phyloP scores from a whole-genome alignment of 306 rosid genomes.

The Datisca glomerata region DNA sequence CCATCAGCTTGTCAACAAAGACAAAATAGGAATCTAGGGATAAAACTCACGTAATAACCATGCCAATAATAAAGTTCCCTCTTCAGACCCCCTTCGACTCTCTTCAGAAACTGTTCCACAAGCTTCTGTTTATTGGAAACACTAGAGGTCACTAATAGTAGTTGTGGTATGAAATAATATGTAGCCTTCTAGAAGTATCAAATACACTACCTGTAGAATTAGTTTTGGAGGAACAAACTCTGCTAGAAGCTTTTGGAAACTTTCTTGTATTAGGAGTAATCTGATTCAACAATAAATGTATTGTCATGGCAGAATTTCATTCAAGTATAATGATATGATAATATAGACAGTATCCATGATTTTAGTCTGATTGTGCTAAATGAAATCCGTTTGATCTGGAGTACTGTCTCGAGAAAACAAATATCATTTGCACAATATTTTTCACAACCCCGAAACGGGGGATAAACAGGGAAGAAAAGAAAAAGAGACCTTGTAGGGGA shows the following conservation, averaged over 20 bases:
- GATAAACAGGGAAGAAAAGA: too few relatives aligned
- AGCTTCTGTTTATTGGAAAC: conserved; percentile 53
- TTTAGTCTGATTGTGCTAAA: too few relatives aligned
- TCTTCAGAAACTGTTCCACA: conserved; percentile 55
- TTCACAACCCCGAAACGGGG: too few relatives aligned
- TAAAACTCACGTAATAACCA: conserved; percentile 65
- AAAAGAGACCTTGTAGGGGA: conserved; percentile 43
- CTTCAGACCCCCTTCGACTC: conserved; percentile 35
- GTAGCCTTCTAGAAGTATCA: background rate
- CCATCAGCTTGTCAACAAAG: conserved; percentile 1
- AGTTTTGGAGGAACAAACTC: conserved; percentile 70
- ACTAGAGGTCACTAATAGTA: background rate
- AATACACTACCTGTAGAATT: conserved; percentile 57
- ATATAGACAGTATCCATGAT: too few relatives aligned
- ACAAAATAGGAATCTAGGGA: background rate
- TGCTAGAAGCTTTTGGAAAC: conserved; percentile 66
- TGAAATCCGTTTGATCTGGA: too few relatives aligned
- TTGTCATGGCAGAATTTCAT: too few relatives aligned
- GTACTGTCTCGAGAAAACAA: too few relatives aligned
- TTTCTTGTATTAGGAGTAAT: conserved; percentile 41
- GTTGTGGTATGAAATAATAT: too few relatives aligned
- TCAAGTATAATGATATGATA: too few relatives aligned
- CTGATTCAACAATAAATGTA: conserved; percentile 19
- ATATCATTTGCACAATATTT: too few relatives aligned
- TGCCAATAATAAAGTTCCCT: conserved; percentile 86